These are phyloP conservation scores for Saccharomycopsis sp. DNA, from an alignment of 805 yeast species.

Conservation along the genomic window DNA sequence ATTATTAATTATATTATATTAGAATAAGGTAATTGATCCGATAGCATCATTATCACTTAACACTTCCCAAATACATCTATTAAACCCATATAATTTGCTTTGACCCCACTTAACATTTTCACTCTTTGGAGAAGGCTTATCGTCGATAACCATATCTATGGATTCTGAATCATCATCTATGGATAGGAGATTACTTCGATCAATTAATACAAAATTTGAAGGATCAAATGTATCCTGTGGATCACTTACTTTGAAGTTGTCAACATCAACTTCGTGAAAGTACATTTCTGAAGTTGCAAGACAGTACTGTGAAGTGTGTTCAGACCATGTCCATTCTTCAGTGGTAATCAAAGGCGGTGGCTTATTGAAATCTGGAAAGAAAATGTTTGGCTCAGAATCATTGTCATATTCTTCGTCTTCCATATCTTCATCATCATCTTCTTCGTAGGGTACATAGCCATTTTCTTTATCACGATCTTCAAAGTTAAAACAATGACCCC, in stretches of 20 bases:
- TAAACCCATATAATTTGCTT: conserved; percentile 16
- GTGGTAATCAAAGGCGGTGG: not conserved
- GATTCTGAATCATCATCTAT: conserved; percentile 9
- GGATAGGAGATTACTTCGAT: conserved; percentile 10
- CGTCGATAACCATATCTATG: conserved; percentile 9
- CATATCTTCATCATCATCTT: not conserved
- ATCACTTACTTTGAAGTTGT: conserved; percentile 1
- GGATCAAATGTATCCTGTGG: conserved; percentile 11
- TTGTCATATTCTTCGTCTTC: not conserved
- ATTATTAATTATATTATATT: not conserved
- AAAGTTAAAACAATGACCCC: conserved; percentile 7
- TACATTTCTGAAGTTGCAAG: conserved; percentile 19
- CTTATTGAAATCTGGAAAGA: conserved; percentile 1
- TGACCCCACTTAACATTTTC: conserved; percentile 15
- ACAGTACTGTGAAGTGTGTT: not conserved
- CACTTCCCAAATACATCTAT: conserved; percentile 20
- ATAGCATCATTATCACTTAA: conserved; percentile 14
- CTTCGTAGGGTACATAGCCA: not conserved
- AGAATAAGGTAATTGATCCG: conserved; percentile 16
- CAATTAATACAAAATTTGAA: conserved; percentile 14
- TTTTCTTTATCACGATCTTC: not conserved
- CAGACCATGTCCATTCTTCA: conserved; percentile 9
- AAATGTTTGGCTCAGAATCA: conserved; percentile 1
- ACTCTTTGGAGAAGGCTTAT: not conserved
- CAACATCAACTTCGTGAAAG: conserved; percentile 9